Evolutionary conservation across 176 grass and related monocot genomes (phyloP), one percentile per base, ranked within the genome.

Genomic region (Canna indica): DNA sequence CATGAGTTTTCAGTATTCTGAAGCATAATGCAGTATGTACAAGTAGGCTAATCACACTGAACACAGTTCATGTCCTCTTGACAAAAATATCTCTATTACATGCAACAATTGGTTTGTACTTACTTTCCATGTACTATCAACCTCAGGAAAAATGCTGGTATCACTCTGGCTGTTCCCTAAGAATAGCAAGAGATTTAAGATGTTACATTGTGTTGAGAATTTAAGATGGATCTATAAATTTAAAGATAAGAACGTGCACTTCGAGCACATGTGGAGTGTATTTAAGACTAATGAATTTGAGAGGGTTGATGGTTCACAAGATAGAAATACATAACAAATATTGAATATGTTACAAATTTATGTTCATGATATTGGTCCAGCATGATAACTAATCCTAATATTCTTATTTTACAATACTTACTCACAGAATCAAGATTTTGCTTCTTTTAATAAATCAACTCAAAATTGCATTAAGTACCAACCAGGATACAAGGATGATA

Each of bases 41-140:
- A n/a, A n/a, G n/a, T n/a, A n/a, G n/a, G n/a, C n/a, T n/a, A n/a
- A n/a, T n/a, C n/a, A n/a, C n/a, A n/a, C n/a, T n/a, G n/a, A n/a
- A n/a, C n/a, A n/a, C n/a, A n/a, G n/a, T n/a, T n/a, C n/a, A n/a
- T n/a, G n/a, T n/a, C n/a, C n/a, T n/a, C n/a, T n/a, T n/a, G n/a
- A n/a, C n/a, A n/a, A n/a, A n/a, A n/a, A n/a, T n/a, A 44, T 26
- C 20, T 58, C 12, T 26, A 58, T 7, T n/a, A 26, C 9, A 15
- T 14, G 50, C 24, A 59, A 59, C 48, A 73, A 73, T n/a, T n/a
- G 8, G 39, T 59, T 58, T 25, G 52, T 67, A 52, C 59, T 72
- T 91, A 96, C 91, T 83, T 96, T 91, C 88, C 91, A 96, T 57
- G 76, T 84, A 74, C 85, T 96, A 69, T 88, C 83, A 46, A 86